Evolutionary conservation across 1,284 basidiomycete genomes (phyloP), one percentile per base, ranked within the genome.

Genomic region (Trichosporon ovoides): DNA sequence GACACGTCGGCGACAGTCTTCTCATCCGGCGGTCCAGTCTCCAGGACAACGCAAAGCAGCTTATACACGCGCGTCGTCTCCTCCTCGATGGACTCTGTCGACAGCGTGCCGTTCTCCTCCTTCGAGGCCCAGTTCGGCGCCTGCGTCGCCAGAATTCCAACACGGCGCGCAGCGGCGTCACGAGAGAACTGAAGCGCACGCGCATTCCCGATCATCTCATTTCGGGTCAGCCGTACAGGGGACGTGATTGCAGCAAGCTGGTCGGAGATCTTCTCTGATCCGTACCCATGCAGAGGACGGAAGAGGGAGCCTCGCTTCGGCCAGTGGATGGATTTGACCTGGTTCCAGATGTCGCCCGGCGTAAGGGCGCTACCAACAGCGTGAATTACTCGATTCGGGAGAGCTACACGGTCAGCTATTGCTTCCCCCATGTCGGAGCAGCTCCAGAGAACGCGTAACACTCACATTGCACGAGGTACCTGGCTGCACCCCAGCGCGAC

Each of bases 381-480:
- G 5, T 40, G 55, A 38, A 66, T 66, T 14, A 78, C 28, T 16
- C 75, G 66, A 16, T 68, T 60, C 1, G 76, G 76, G 22, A 78
- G 64, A 7, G 73, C 76, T 78, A 38, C 3, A 13, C 5, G 4
- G 37, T 63, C 34, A 68, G 53, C 35, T 20, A 31, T 18, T 19
- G 14, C 14, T n/a, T 16, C 18, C 22, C 14, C 1, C 6, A n/a
- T 5, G 7, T 5, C n/a, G 4, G 28, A 31, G 5, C 9, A 5
- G 28, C 9, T 9, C 9, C 5, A 5, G n/a, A n/a, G n/a, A n/a
- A n/a, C n/a, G n/a, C n/a, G n/a, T n/a, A n/a, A n/a, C n/a, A 67
- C 76, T 65, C 55, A 77, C 76, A 73, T 57, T 78, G 76, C 10
- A 78, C 56, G 16, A 76, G 65, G 59, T 77, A 78, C 1, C 72